Percentiles rank a stretch among this genome's conserved stretches.
These are phyloP conservation scores for Penicillium sp. DNA, from an alignment of 2,329 filamentous ascomycete species.

Conservation along the genomic window DNA sequence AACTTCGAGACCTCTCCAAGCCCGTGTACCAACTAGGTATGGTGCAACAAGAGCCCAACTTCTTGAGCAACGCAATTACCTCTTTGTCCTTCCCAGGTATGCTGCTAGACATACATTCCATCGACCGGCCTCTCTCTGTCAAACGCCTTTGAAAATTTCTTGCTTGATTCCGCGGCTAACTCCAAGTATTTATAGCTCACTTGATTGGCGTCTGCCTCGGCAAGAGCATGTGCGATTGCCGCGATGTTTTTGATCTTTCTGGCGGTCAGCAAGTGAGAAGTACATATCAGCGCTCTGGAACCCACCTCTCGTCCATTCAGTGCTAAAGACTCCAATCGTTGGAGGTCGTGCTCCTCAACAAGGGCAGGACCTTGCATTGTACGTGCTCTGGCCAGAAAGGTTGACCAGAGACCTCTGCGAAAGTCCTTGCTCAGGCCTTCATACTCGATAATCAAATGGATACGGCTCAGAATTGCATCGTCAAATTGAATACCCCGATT, in stretches of 20 bases:
- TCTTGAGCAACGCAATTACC: background rate
- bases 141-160: conserved; percentile 5
- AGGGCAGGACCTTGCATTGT: background rate
- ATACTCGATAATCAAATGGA: background rate
- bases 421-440: background rate
- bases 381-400: background rate
- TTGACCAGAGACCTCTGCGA: background rate
- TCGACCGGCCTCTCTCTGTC: background rate
- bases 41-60: too few species aligned
- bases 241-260: conserved; percentile 4
- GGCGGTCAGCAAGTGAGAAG: background rate
- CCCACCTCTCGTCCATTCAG: background rate
- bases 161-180: conserved; percentile 1
- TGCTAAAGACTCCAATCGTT: conserved; percentile 1
- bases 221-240: background rate
- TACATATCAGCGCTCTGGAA: background rate
- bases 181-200: background rate
- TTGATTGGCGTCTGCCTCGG: too few species aligned
- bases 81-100: conserved; percentile 4
- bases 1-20: too few species aligned
- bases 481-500: conserved; percentile 8
- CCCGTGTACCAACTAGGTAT: too few species aligned
- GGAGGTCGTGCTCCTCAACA: conserved; percentile 2
- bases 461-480: background rate
- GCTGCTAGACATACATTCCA: background rate